A percentile compares a stretch with the other conserved stretches of the same genome.
phyloP scores from a whole-genome alignment of 2,329 filamentous ascomycete species.

The Xylaria multiplex region DNA sequence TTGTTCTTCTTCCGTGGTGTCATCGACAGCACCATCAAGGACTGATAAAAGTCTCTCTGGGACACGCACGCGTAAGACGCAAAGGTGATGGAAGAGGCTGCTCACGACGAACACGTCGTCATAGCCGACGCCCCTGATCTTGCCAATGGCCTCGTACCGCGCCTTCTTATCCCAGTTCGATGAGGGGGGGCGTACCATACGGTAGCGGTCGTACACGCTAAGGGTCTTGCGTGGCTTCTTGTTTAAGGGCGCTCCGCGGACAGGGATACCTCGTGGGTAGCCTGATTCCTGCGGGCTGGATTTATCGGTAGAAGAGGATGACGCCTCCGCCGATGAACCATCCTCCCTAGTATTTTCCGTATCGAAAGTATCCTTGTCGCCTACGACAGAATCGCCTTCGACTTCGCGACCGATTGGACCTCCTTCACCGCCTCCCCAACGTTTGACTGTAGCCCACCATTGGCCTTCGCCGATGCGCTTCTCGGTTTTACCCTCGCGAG shows the following conservation, averaged over 20 bases:
- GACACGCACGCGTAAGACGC: constrained; percentile 67
- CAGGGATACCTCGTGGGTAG: constrained; percentile 36
- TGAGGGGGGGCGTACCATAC: constrained; percentile 68
- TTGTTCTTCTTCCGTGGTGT: constrained; percentile 15
- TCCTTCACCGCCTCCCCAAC: constrained; percentile 72
- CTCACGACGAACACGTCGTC: constrained; percentile 72
- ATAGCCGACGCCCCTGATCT: constrained; percentile 56
- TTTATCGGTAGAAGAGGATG: constrained; percentile 11
- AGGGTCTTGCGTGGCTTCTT: constrained; percentile 66
- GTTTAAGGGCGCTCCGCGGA: constrained; percentile 47
- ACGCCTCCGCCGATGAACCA: constrained; percentile 2
- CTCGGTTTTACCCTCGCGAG: constrained; percentile 66
- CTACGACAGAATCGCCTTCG: constrained; percentile 57
- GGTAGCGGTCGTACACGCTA: constrained; percentile 71
- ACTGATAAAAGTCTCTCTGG: constrained; percentile 63
- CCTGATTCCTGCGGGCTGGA: constrained; percentile 9
- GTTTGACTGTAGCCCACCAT: constrained; percentile 70
- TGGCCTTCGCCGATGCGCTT: constrained; percentile 65
- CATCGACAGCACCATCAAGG: constrained; percentile 57
- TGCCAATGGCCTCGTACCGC: constrained; percentile 67
- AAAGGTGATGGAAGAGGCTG: constrained; percentile 70
- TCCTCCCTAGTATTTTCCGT: constrained; percentile 8
- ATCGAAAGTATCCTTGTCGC: constrained; percentile 56
- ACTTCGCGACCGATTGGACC: constrained; percentile 71
- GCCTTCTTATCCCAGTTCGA: constrained; percentile 70